Evolutionary conservation across 768 basidiomycete genomes (phyloP), one percentile per base, ranked within the genome.

Genomic region (Macrolepiota albuminosa): DNA sequence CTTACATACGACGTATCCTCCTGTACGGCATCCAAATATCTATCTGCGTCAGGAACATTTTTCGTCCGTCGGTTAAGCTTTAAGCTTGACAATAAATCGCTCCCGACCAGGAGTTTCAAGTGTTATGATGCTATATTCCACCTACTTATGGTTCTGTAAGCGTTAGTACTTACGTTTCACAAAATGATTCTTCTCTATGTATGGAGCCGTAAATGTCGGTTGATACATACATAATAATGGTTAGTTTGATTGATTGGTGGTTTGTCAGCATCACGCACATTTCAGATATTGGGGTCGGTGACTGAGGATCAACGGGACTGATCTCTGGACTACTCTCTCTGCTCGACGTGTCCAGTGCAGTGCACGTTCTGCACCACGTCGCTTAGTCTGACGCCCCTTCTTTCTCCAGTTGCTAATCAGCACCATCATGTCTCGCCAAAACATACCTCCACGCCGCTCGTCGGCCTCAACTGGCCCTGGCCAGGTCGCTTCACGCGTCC

Each of bases 401-500:
- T 26, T 24, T 26, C 34, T 34, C 36, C 46, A 47, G 29, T 61
- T 57, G 34, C 46, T 37, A 59, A 53, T 47, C 16, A 43, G 13
- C 46, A 37, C n/a, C 34, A 63, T 61, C 54, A 61, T 62, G 61
- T 60, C 59, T 58, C 58, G 56, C 49, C 64, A 59, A 60, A 79
- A 76, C 70, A 83, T 84, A 70, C 77, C 78, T 36, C 40, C 57
- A 63, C 84, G 88, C 66, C 80, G 87, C 63, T 78, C 84, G 31
- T 88, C 88, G 57, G 85, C 84, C 9, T 80, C 84, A 57, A 75
- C 78, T 43, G 79, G 77, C 47, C 68, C 74, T 7, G 62, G 64
- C 58, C 70, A 69, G 54, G 67, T 71, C 7, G 57, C 74, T 3
- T 37, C 48, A 64, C 72, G 40, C 67, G 75, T 13, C 71, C 68